Conservation (phyloP, 805 yeast genomes). For the Cyberlindnera euphorbiiphila region DNA sequence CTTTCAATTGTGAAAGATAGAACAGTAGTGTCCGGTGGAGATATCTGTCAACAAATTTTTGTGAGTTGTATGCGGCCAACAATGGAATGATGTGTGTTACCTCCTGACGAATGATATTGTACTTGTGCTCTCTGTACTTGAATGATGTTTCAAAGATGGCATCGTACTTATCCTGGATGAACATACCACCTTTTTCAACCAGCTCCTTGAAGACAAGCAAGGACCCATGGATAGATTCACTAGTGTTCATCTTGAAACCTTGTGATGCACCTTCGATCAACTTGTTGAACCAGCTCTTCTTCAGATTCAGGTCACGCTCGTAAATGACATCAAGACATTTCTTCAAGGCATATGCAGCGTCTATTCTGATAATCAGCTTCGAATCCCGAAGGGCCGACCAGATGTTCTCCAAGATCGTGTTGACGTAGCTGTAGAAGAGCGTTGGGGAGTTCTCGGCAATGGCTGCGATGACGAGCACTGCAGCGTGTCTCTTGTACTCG, state of each 20-base stretch:
- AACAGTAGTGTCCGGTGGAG: constrained; percentile 75
- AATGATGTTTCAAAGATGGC: constrained; percentile 74
- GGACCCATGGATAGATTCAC: constrained; percentile 84
- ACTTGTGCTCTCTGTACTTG: constrained; percentile 72
- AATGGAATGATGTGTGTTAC: constrained; percentile 81
- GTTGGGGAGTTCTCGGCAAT: constrained; percentile 87
- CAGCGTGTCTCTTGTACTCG: constrained; percentile 86
- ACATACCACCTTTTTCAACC: constrained; percentile 65
- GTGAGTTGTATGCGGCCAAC: constrained; percentile 73
- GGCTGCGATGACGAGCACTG: constrained; percentile 75
- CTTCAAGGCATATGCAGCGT: constrained; percentile 78
- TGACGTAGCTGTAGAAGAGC: constrained; percentile 69
- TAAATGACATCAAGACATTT: constrained; percentile 76
- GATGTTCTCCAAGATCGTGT: constrained; percentile 72
- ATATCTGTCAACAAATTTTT: constrained; percentile 72
- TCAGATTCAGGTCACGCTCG: constrained; percentile 66
- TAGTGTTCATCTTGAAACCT: constrained; percentile 48
- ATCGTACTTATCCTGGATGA: constrained; percentile 67
- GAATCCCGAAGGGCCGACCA: constrained; percentile 87
- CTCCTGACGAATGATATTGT: constrained; percentile 72
- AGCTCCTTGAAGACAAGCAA: constrained; percentile 78
- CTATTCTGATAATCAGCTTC: constrained; percentile 69
- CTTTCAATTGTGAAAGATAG: constrained; percentile 73
- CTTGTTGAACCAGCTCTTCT: constrained; percentile 71
- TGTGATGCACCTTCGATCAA: constrained; percentile 64